These are phyloP conservation scores for Capsicum rhomboideum DNA, from an alignment of 257 asterid species.

Conservation along the genomic window DNA sequence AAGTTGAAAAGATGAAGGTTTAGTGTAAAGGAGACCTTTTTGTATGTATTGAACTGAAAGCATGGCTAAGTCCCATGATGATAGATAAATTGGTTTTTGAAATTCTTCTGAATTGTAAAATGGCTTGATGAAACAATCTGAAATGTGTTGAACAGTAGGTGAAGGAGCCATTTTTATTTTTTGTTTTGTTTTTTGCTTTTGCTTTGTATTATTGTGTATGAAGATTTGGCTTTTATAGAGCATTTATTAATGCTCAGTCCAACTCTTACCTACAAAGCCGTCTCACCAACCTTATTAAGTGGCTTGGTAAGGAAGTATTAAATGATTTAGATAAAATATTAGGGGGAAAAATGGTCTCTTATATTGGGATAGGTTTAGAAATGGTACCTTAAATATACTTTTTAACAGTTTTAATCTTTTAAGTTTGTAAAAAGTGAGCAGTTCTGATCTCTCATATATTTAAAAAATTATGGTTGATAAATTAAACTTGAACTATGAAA, in stretches of 20 bases:
- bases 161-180: not conserved
- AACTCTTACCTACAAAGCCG: not conserved
- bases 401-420: no score
- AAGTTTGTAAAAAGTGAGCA: no score
- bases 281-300: not conserved
- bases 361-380: no score
- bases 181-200: no score
- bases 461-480: not conserved
- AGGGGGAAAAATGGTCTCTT: no score
- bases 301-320: not conserved
- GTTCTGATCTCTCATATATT: no score
- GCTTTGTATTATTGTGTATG: not conserved
- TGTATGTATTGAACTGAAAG: slow-evolving; percentile 20
- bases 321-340: not conserved
- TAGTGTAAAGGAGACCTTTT: slow-evolving; percentile 22
- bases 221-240: not conserved
- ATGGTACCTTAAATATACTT: not conserved
- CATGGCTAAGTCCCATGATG: slow-evolving; percentile 25
- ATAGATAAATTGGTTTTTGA: slow-evolving; percentile 9
- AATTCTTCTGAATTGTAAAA: slow-evolving; percentile 9
- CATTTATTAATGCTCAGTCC: not conserved
- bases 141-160: slow-evolving; percentile 9
- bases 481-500: not conserved
- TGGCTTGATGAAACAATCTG: slow-evolving; percentile 28
- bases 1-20: slow-evolving; percentile 12